Percentiles rank a stretch among this genome's conserved stretches.
phyloP scores from a whole-genome alignment of 202 grass and related monocot genomes.

The Setaria italica region DNA sequence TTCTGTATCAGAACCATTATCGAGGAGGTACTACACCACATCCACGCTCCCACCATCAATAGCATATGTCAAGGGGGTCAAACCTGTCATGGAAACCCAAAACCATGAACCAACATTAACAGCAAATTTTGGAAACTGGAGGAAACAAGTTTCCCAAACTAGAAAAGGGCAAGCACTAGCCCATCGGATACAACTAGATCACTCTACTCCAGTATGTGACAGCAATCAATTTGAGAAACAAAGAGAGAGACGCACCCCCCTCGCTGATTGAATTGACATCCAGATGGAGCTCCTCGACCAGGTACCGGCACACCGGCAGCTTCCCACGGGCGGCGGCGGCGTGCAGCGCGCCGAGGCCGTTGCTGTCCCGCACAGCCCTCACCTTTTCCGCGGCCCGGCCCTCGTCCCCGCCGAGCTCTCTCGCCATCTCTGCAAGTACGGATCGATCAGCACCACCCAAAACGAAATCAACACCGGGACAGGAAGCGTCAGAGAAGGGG shows the following conservation, averaged over 20 bases:
- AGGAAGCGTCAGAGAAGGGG: neutral
- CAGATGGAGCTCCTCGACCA: slow-evolving; percentile 12
- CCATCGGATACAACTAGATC: neutral
- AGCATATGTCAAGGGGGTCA: slow-evolving; percentile 25
- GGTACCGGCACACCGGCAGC: slow-evolving; percentile 24
- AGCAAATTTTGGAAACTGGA: neutral
- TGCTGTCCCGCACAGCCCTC: neutral
- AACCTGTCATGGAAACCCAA: slow-evolving; percentile 11
- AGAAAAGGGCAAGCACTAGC: too few relatives aligned
- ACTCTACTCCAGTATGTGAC: neutral
- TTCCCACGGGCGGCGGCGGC: neutral
- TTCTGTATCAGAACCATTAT: slow-evolving; percentile 52
- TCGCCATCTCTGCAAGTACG: neutral
- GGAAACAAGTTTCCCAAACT: neutral
- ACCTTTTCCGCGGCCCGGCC: slow-evolving; percentile 12
- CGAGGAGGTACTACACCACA: slow-evolving; percentile 38
- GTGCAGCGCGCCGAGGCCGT: neutral
- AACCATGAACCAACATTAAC: neutral
- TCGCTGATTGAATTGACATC: slow-evolving; percentile 10
- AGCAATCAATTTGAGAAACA: neutral
- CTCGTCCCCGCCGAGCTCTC: neutral
- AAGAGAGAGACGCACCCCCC: neutral
- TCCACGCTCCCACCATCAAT: slow-evolving; percentile 37
- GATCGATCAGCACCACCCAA: neutral
- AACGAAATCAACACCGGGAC: neutral